A percentile compares a stretch with the other conserved stretches of the same genome.
These are phyloP conservation scores for Beta macrorhiza DNA, from an alignment of 179 eudicot species.

Conservation along the genomic window DNA sequence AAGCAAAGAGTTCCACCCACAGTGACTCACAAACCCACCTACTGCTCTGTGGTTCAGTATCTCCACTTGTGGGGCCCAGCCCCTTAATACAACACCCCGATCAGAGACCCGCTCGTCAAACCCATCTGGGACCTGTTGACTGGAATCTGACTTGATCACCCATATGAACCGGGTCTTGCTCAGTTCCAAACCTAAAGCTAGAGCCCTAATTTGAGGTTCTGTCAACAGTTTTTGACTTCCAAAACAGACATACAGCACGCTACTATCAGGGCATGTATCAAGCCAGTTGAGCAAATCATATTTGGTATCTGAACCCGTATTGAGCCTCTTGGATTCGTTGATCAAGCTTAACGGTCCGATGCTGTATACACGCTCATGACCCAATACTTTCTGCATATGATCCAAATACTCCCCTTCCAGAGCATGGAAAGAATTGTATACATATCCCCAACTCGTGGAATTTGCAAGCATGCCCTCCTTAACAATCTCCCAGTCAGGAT, in stretches of 20 bases:
- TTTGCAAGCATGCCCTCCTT: constrained; percentile 43
- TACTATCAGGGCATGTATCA: constrained; percentile 41
- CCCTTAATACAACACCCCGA: constrained; percentile 43
- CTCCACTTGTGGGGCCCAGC: constrained; percentile 59
- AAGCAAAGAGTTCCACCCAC: constrained; percentile 71
- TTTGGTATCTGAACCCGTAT: constrained; percentile 6
- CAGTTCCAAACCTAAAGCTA: constrained; percentile 49
- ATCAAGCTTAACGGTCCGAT: constrained; percentile 44
- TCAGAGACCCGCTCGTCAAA: constrained; percentile 50
- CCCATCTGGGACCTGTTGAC: constrained; percentile 36
- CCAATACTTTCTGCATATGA: constrained; percentile 28
- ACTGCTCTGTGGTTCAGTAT: constrained; percentile 57
- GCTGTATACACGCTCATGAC: constrained; percentile 35
- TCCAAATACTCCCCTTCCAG: constrained; percentile 44
- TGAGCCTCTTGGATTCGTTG: constrained; percentile 14
- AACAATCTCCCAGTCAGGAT: constrained; percentile 30
- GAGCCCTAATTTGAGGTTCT: constrained; percentile 52
- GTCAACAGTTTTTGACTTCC: constrained; percentile 64
- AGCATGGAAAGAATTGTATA: constrained; percentile 41
- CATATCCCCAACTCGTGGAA: constrained; percentile 42
- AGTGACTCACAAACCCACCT: constrained; percentile 67
- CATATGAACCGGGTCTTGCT: constrained; percentile 55
- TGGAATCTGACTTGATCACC: constrained; percentile 42
- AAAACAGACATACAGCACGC: constrained; percentile 68
- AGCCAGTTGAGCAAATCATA: constrained; percentile 45